Conservation (phyloP, 768 basidiomycete species). For the Candolleomyces efflorescens region DNA sequence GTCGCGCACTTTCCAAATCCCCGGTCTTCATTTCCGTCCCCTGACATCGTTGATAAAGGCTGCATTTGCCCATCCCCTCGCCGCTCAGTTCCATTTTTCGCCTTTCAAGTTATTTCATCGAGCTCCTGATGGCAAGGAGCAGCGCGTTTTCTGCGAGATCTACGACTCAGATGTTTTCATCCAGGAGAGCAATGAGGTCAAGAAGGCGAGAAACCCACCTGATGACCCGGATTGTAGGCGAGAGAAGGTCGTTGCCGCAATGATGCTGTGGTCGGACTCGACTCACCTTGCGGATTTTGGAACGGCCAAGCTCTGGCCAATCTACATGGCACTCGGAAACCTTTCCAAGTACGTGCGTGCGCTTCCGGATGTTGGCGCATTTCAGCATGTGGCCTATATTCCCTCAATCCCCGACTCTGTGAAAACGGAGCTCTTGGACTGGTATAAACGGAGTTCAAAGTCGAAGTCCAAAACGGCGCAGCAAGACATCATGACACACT, state of each 20-base stretch:
- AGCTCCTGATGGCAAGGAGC: neutral
- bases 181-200: slow-evolving; percentile 22
- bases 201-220: slow-evolving; percentile 13
- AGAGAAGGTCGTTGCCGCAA: slow-evolving; percentile 15
- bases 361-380: no score
- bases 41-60: slow-evolving; percentile 21
- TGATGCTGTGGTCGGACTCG: slow-evolving; percentile 31
- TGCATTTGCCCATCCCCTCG: slow-evolving; percentile 17
- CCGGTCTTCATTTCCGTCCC: slow-evolving; percentile 22
- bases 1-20: slow-evolving; percentile 16
- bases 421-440: no score
- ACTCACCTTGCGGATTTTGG: slow-evolving; percentile 35
- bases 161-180: slow-evolving; percentile 29
- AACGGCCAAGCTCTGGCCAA: slow-evolving; percentile 31
- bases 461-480: no score
- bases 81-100: slow-evolving; percentile 20
- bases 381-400: no score
- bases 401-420: no score
- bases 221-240: slow-evolving; percentile 14
- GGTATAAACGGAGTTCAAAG: no score
- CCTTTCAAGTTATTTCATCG: slow-evolving; percentile 23
- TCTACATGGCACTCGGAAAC: slow-evolving; percentile 35
- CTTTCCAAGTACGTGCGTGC: slow-evolving; percentile 32
- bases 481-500: no score
- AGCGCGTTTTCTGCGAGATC: slow-evolving; percentile 23